Base-by-base conservation (phyloP, 208 protist species). In the Leishmania aethiopica region DNA sequence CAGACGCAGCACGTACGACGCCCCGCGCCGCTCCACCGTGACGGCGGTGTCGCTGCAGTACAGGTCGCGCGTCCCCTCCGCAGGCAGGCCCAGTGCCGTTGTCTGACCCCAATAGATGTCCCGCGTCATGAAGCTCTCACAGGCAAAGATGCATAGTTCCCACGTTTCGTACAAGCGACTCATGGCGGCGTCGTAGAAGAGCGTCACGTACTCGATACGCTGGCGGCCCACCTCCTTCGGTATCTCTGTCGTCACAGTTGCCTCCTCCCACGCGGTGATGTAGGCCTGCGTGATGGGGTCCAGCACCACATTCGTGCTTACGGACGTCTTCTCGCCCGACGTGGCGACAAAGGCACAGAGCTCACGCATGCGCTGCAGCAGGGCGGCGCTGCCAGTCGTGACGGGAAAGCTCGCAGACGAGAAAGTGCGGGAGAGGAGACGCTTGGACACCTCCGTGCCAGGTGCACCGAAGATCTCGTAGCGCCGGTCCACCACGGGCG, bases 261-360 rank as follows among this genome's bases (percentile, higher is more conserved):
- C 85, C 86, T 97, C 93, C 84, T 97, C 95, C 93, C 95, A 97
- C 6, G 92, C 93, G 25, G 87, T 92, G 71, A 97, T 77, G 81
- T 91, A 92, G 51, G 87, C 87, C 77, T 97, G 95, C 42, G 95
- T 97, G 79, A 97, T 91, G 8, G 95, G 92, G 84, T 97, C 95
- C 28, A 96, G 66, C 77, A 96, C 89, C 10, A 90, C 91, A 85
- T 93, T 93, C 4, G 89, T 94, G 69, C 88, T 84, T 78, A 90
- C 93, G n/a, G 60, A 84, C 40, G 93, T 96, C 22, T 57, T 45
- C 47, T 89, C 88, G 37, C 79, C 72, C 0, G 88, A 90, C 15
- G 90, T 91, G 13, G 84, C 83, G 13, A 86, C 86, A 57, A 89
- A 88, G 47, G 86, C 86, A 81, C 95, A 96, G 47, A 96, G 71